phyloP scores from a whole-genome alignment of 352 stramenopile species.

The Achlya hypogyna region DNA sequence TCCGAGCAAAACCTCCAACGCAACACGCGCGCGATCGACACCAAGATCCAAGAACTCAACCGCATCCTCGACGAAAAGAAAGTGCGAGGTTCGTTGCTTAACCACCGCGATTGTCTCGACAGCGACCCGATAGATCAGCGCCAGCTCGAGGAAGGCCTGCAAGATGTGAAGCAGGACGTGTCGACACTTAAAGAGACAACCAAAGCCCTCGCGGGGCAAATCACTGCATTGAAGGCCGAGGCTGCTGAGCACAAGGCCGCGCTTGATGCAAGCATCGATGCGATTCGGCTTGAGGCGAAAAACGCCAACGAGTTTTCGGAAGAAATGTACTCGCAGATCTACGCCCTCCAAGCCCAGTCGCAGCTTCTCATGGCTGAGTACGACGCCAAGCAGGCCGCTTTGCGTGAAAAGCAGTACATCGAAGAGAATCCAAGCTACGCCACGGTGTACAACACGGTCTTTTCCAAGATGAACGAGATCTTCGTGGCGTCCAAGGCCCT shows the following conservation, averaged over 20 bases:
- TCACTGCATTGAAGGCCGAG: slow-evolving; percentile 14
- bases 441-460: slow-evolving; percentile 6
- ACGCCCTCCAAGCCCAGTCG: slow-evolving; percentile 13
- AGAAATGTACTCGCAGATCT: slow-evolving; percentile 15
- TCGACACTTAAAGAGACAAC: slow-evolving; percentile 5
- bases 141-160: slow-evolving; percentile 9
- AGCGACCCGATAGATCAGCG: slow-evolving; percentile 4
- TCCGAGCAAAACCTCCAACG: slow-evolving; percentile 17
- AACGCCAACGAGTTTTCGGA: background rate
- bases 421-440: slow-evolving; percentile 18
- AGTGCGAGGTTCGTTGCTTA: slow-evolving; percentile 7
- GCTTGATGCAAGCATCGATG: slow-evolving; percentile 12
- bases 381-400: slow-evolving; percentile 13
- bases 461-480: slow-evolving; percentile 20
- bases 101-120: background rate
- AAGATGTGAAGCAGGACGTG: slow-evolving; percentile 12
- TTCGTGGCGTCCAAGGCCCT: slow-evolving; percentile 19
- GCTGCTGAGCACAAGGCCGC: slow-evolving; percentile 6
- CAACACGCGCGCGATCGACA: slow-evolving; percentile 16
- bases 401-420: slow-evolving; percentile 21
- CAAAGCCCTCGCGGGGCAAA: slow-evolving; percentile 13
- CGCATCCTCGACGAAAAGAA: slow-evolving; percentile 18
- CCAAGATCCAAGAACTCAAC: slow-evolving; percentile 10
- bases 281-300: background rate
- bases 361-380: slow-evolving; percentile 19